Evolutionary conservation across 2,329 filamentous ascomycete genomes (phyloP).

Genomic region (Diaporthe australafricana): DNA sequence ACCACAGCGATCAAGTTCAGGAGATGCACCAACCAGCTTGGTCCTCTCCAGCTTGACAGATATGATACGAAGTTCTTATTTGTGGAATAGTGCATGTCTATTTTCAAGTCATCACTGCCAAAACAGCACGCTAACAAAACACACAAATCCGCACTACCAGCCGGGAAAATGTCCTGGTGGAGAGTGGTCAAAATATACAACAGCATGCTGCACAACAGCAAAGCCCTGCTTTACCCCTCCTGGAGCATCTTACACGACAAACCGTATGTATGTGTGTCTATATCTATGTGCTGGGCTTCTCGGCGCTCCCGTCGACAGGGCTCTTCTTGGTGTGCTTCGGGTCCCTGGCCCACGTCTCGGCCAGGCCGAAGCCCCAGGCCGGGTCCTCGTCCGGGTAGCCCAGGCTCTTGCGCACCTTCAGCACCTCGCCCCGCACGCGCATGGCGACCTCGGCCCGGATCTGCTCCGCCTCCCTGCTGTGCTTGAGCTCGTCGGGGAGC

Average conservation of each 20-base stretch:
- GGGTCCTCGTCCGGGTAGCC: slow-evolving; percentile 86
- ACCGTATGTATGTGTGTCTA: not conserved
- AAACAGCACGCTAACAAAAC: not conserved
- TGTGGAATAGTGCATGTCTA: not conserved
- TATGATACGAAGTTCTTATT: not conserved
- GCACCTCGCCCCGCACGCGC: slow-evolving; percentile 81
- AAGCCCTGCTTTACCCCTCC: not conserved
- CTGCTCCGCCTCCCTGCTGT: slow-evolving; percentile 79
- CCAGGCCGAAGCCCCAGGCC: slow-evolving; percentile 70
- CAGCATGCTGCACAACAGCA: not conserved
- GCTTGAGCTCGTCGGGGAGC: slow-evolving; percentile 74
- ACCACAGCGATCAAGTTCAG: too few relatives aligned
- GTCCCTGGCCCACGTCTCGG: slow-evolving; percentile 81
- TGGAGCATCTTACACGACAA: slow-evolving; percentile 1
- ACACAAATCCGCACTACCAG: not conserved
- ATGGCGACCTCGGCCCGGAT: slow-evolving; percentile 84
- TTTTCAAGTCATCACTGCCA: not conserved
- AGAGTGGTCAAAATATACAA: not conserved
- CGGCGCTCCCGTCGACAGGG: slow-evolving; percentile 64
- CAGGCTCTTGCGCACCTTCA: slow-evolving; percentile 78
- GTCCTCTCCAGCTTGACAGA: not conserved
- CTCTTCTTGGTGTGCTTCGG: slow-evolving; percentile 62
- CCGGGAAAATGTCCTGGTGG: not conserved
- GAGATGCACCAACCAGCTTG: not conserved
- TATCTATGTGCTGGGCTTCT: slow-evolving; percentile 44